Evolutionary conservation across 345 rosid genomes (phyloP), one percentile per base, ranked within the genome.

Genomic region (Salix caprea): DNA sequence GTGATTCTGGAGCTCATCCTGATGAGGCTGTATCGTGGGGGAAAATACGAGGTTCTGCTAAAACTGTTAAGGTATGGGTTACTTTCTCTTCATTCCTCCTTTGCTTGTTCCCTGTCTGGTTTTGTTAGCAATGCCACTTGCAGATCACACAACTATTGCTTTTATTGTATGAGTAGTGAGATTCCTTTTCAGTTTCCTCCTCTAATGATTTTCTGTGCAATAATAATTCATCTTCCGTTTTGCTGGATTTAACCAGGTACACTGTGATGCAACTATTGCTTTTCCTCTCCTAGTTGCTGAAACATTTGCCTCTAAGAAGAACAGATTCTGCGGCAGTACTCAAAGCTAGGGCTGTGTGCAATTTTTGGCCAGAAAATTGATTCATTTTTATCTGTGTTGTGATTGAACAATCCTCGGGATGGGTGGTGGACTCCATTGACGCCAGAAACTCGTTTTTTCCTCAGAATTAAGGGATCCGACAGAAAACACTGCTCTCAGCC

Each of bases 1-100:
- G 98, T 37, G 97, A 93, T 87, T 96, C 99, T 1, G 98, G 99
- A 71, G 98, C 99, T 70, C 91, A 76, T 34, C 98, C 98, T 62
- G 97, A 92, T 77, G 98, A 96, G 86, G 99, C 97, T 36, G 91
- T 96, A 24, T 96, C 98, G 1, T 92, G 98, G 98, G 99, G 98
- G 70, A 91, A 92, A 88, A 87, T 96, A 48, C 91, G 88, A 12
- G 88, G 90, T 26, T 91, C 94, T 18, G 99, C 99, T 66, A 92
- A 88, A 86, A 83, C 88, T 18, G 97, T 93, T 6, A 92, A 96
- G 98, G 99, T 92, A 77, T 23, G 40, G 10, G 2, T 28, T 34
- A 28, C 23, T 26, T 23, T 11, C 70, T 30, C 18, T 50, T 44
- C 3, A 21, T 60, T 34, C 30, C 4, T 23, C 18, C 18, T 21